Evolutionary conservation across 1,284 basidiomycete species (phyloP), one percentile per base, ranked within the genome.

Genomic region (Calocybe gambosa): DNA sequence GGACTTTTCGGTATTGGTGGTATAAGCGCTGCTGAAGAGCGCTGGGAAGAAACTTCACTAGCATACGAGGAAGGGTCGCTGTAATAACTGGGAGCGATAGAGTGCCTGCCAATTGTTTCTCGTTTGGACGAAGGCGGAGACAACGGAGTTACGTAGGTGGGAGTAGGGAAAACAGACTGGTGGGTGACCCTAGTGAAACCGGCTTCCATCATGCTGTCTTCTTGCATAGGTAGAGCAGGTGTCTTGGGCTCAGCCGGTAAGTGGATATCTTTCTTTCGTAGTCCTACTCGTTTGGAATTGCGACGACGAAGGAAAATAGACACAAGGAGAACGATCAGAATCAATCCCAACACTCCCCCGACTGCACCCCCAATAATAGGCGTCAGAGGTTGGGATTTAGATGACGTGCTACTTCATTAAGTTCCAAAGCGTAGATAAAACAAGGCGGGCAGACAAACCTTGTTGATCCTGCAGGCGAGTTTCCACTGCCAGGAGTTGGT

Each of bases 181-280:
- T 33, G 44, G 20, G 18, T 31, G 4, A 40, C 35, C 25, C 26
- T 38, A 16, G 50, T 44, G 29, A 60, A 56, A 15, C 59, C 62
- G 1, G 58, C 60, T 46, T 69, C 66, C 53, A 63, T 49, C 44
- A 62, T 56, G 42, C 63, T 63, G 18, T 62, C 56, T 36, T 50
- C 52, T 50, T 74, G 71, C 50, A 74, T 67, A 3, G 72, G 71
- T 16, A 73, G 58, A 3, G 59, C 56, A 2, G 62, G 63, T 7
- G 63, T 60, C 12, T 42, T 44, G 12, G 43, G 48, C 31, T 45
- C 43, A 6, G 56, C 50, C 29, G 63, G 61, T 12, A 58, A 54
- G 54, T 55, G 23, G 43, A 56, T 47, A 49, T 52, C 42, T 46
- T 47, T 16, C 31, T 54, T 39, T 28, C 50, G 21, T 45, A 39